phyloP scores from a whole-genome alignment of 495 filamentous ascomycete genomes.

The Daldinia bambusicola region DNA sequence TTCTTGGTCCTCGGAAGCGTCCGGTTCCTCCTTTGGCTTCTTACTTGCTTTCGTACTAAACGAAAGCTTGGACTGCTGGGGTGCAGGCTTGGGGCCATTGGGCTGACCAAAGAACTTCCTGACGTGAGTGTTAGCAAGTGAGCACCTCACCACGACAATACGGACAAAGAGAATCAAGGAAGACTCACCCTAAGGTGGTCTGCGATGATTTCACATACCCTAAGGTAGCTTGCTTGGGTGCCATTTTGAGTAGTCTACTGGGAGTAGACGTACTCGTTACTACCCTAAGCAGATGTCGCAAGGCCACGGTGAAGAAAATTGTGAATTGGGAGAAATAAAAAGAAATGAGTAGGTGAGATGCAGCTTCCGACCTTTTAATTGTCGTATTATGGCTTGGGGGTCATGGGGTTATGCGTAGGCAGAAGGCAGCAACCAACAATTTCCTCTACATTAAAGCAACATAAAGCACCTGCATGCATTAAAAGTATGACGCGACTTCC shows the following conservation, averaged over 20 bases:
- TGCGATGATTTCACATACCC: slow-evolving; percentile 90
- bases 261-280: slow-evolving; percentile 37
- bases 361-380: slow-evolving; percentile 12
- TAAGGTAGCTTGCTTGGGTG: slow-evolving; percentile 84
- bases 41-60: slow-evolving; percentile 66
- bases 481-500: slow-evolving; percentile 35
- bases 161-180: slow-evolving; percentile 7
- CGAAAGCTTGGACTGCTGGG: slow-evolving; percentile 78
- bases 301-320: slow-evolving; percentile 31
- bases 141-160: not conserved
- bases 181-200: slow-evolving; percentile 82
- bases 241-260: slow-evolving; percentile 53
- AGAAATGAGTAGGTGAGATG: slow-evolving; percentile 1
- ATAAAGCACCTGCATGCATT: too few species aligned
- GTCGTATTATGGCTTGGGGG: not conserved
- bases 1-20: slow-evolving; percentile 32
- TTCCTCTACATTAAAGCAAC: not conserved
- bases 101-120: slow-evolving; percentile 77
- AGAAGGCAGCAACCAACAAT: slow-evolving; percentile 11
- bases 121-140: slow-evolving; percentile 20
- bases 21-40: slow-evolving; percentile 49
- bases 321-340: slow-evolving; percentile 11
- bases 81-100: slow-evolving; percentile 63
- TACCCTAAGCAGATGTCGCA: slow-evolving; percentile 34
- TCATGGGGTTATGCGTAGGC: not conserved